Evolutionary conservation across 305 asterid species (phyloP).

Genomic region (Nicotiana rustica): DNA sequence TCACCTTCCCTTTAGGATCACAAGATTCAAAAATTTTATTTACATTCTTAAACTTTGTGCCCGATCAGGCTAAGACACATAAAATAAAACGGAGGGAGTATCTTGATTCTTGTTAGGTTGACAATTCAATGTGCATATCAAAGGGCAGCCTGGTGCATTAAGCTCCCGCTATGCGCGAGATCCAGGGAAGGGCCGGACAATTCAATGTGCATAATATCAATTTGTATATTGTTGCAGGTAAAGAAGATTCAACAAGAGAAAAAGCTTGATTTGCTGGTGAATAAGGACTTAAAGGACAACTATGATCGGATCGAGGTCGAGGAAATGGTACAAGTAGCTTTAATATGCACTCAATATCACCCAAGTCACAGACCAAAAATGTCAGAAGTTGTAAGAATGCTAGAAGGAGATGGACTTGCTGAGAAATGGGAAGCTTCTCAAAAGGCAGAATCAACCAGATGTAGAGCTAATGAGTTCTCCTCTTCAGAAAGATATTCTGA

Average conservation of each 20-base stretch:
- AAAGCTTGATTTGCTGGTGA: conserved; percentile 82
- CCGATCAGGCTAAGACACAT: background rate
- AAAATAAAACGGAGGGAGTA: background rate
- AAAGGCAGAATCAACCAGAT: conserved; percentile 69
- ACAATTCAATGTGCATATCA: background rate
- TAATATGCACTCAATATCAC: conserved; percentile 82
- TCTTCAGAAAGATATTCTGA: conserved; percentile 92
- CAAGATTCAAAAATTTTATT: background rate
- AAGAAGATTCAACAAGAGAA: conserved; percentile 85
- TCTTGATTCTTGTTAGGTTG: background rate
- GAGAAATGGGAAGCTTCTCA: conserved; percentile 97
- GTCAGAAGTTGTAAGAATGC: conserved; percentile 97
- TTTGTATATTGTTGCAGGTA: conserved; percentile 52
- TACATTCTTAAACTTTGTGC: background rate
- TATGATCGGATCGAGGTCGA: conserved; percentile 83
- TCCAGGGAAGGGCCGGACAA: too few species aligned
- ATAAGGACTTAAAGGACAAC: conserved; percentile 64
- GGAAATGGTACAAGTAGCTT: conserved; percentile 89
- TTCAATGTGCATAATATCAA: background rate
- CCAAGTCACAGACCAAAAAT: conserved; percentile 88
- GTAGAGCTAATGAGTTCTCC: conserved; percentile 77
- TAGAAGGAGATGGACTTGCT: conserved; percentile 94
- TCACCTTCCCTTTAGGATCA: background rate
- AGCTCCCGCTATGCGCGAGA: too few species aligned
- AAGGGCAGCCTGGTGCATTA: too few species aligned